Conservation (phyloP, 768 basidiomycete species). For the Nidula microcarpa region DNA sequence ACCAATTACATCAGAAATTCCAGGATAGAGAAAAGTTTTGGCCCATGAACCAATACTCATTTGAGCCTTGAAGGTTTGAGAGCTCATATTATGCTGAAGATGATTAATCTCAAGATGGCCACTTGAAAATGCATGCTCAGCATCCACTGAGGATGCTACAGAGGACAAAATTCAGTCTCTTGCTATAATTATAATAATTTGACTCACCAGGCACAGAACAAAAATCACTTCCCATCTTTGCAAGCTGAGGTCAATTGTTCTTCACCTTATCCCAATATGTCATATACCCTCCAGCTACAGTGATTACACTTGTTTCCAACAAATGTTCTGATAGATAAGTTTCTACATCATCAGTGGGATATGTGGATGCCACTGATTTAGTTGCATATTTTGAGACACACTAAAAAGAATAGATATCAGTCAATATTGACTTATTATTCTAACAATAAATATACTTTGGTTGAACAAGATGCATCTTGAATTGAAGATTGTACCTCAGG, state of each 20-base stretch:
- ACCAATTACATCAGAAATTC: no score
- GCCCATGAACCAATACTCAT: no score
- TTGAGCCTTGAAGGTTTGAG: no score
- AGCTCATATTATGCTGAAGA: no score
- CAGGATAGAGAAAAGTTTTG: no score
- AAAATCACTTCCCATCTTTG: slow-evolving; percentile 1
- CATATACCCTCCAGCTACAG: background rate
- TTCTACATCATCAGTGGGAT: background rate
- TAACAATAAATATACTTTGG: background rate
- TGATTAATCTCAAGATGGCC: no score
- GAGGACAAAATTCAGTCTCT: no score
- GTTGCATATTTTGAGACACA: background rate
- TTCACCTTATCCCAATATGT: background rate
- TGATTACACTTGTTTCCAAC: background rate
- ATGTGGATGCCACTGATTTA: background rate
- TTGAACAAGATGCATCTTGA: background rate
- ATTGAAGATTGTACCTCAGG: background rate
- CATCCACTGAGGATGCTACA: no score
- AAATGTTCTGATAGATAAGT: background rate
- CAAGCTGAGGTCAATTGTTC: background rate
- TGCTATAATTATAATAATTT: no score
- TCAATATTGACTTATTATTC: background rate
- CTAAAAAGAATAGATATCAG: background rate
- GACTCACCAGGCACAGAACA: background rate
- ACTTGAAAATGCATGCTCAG: no score